Conservation (phyloP, 345 rosid species). For the Erucastrum elatum region DNA sequence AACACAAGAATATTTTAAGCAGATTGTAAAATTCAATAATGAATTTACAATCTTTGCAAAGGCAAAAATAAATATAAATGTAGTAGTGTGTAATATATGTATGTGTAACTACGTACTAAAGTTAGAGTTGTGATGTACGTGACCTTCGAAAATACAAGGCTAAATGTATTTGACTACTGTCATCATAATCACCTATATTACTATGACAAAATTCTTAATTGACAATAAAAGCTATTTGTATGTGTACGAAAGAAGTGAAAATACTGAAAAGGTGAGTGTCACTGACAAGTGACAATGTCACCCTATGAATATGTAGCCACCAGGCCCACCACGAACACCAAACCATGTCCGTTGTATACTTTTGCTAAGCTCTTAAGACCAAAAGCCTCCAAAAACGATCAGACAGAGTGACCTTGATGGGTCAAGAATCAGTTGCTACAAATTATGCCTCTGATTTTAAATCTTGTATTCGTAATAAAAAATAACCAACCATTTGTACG, state of each 20-base stretch:
- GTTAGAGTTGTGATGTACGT: background rate
- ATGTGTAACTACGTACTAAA: background rate
- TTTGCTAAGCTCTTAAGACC: background rate
- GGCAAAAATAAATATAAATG: background rate
- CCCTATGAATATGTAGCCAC: background rate
- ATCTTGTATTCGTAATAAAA: background rate
- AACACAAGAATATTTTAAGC: background rate
- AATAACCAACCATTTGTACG: background rate
- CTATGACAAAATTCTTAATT: background rate
- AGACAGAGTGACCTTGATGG: background rate
- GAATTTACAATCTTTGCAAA: constrained; percentile 13
- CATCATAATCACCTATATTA: background rate
- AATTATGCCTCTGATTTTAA: background rate
- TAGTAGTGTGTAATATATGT: background rate
- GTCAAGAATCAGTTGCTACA: background rate
- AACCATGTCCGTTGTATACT: background rate
- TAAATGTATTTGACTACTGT: constrained; percentile 8
- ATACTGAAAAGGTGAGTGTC: background rate
- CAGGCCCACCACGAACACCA: background rate
- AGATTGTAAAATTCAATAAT: constrained; percentile 26
- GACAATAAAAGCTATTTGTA: background rate
- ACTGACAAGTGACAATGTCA: background rate
- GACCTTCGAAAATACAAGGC: background rate
- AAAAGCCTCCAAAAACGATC: background rate
- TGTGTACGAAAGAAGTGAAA: background rate